Percentiles rank a stretch among this genome's conserved stretches.
These are phyloP conservation scores for Blakeslea trispora DNA, from an alignment of 371 early-diverging fungal species.

Conservation along the genomic window DNA sequence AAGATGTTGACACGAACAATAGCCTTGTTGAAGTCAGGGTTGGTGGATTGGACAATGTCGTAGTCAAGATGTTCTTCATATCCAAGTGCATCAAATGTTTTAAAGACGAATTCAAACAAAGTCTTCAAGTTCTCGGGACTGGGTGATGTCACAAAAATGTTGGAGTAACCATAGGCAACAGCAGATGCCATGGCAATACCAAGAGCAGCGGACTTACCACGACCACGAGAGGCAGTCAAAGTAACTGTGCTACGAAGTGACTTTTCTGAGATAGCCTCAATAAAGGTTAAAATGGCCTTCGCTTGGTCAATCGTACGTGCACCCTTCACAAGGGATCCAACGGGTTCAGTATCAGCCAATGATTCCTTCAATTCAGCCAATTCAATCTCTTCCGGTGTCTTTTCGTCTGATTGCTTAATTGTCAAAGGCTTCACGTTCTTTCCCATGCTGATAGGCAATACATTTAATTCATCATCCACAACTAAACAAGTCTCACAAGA, in stretches of 20 bases:
- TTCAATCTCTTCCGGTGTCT: conserved; percentile 71
- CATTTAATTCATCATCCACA: conserved; percentile 96
- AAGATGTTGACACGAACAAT: conserved; percentile 96
- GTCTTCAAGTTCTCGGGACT: conserved; percentile 98
- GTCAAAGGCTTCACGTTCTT: conserved; percentile 89
- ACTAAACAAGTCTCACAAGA: conserved; percentile 92
- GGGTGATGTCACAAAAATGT: conserved; percentile 98
- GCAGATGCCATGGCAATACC: conserved; percentile 97
- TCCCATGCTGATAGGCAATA: conserved; percentile 90
- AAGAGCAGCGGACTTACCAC: conserved; percentile 99
- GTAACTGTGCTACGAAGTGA: conserved; percentile 89
- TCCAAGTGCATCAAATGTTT: conserved; percentile 95
- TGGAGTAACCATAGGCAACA: conserved; percentile 97
- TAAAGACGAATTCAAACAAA: conserved; percentile 96
- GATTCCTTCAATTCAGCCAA: conserved; percentile 81
- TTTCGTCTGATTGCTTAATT: conserved; percentile 53
- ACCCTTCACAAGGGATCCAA: conserved; percentile 77
- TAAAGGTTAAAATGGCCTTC: conserved; percentile 91
- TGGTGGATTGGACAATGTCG: conserved; percentile 94
- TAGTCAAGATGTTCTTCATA: conserved; percentile 98
- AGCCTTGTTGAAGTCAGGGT: conserved; percentile 92
- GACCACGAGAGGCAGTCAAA: conserved; percentile 97
- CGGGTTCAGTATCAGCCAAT: conserved; percentile 85
- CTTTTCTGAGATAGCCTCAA: conserved; percentile 94
- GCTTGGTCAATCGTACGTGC: conserved; percentile 95